A percentile compares a stretch with the other conserved stretches of the same genome.
phyloP scores from a whole-genome alignment of 768 basidiomycete genomes.

The Trametes villosa region DNA sequence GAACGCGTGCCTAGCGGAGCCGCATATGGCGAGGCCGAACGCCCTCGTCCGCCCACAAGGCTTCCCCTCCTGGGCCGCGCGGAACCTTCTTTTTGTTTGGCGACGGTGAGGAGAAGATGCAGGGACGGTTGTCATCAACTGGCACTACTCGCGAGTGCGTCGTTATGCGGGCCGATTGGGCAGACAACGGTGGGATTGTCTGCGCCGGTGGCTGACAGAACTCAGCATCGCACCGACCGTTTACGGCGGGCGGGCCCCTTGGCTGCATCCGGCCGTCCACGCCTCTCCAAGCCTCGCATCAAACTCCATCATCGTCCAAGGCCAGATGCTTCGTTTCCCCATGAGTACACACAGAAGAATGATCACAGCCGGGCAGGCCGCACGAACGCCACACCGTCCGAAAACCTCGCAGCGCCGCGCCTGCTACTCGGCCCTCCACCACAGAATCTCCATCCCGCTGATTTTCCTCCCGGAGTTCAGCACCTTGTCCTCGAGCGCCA shows the following conservation, averaged over 20 bases:
- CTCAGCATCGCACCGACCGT: background rate
- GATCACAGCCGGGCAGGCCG: background rate
- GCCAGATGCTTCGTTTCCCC: background rate
- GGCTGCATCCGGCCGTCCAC: background rate
- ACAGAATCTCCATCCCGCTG: slow-evolving; percentile 29
- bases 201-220: background rate
- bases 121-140: slow-evolving; percentile 1
- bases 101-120: background rate
- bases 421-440: slow-evolving; percentile 24
- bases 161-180: slow-evolving; percentile 7
- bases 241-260: background rate
- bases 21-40: too few relatives aligned
- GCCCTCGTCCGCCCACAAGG: background rate
- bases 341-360: background rate
- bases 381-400: background rate
- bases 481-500: slow-evolving; percentile 44
- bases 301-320: background rate
- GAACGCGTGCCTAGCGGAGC: background rate
- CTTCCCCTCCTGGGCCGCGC: background rate
- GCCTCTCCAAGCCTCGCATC: slow-evolving; percentile 1
- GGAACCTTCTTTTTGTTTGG: slow-evolving; percentile 14
- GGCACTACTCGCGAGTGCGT: background rate
- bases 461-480: slow-evolving; percentile 40
- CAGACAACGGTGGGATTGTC: slow-evolving; percentile 10
- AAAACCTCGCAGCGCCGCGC: background rate